Conservation (phyloP, 257 asterid genomes). For the Solanum corneliomulleri region DNA sequence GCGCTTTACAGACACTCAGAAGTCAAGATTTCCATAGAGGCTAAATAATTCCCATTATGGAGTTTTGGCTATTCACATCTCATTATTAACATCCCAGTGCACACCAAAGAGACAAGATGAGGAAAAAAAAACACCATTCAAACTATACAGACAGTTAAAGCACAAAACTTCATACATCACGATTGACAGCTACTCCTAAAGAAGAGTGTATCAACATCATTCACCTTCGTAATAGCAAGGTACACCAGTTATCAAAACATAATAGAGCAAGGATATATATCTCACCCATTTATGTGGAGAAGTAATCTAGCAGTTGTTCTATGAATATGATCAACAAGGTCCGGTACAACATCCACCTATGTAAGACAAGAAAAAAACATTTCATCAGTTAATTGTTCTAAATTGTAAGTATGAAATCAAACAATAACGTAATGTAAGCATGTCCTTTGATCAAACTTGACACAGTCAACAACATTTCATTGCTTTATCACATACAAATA, state of each 20-base stretch:
- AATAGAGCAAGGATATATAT: slow-evolving; percentile 2
- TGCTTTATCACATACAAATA: background rate
- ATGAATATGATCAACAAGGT: slow-evolving; percentile 72
- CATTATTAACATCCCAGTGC: background rate
- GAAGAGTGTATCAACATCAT: background rate
- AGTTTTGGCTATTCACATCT: background rate
- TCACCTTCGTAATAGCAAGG: background rate
- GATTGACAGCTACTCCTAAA: background rate
- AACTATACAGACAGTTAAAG: background rate
- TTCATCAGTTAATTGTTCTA: background rate
- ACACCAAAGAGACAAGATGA: background rate
- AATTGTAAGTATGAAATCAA: background rate
- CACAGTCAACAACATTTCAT: background rate
- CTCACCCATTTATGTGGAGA: slow-evolving; percentile 91
- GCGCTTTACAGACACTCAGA: background rate
- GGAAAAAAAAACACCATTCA: background rate
- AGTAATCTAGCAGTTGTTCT: slow-evolving; percentile 81
- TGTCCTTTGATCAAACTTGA: background rate
- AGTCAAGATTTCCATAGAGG: background rate
- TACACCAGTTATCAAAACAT: background rate
- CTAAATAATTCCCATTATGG: background rate
- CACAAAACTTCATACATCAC: background rate
- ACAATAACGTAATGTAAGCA: background rate
- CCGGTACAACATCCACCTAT: slow-evolving; percentile 96
- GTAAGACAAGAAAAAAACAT: slow-evolving; percentile 1